phyloP scores from a whole-genome alignment of 345 rosid genomes.

The Syzygium oleosum region DNA sequence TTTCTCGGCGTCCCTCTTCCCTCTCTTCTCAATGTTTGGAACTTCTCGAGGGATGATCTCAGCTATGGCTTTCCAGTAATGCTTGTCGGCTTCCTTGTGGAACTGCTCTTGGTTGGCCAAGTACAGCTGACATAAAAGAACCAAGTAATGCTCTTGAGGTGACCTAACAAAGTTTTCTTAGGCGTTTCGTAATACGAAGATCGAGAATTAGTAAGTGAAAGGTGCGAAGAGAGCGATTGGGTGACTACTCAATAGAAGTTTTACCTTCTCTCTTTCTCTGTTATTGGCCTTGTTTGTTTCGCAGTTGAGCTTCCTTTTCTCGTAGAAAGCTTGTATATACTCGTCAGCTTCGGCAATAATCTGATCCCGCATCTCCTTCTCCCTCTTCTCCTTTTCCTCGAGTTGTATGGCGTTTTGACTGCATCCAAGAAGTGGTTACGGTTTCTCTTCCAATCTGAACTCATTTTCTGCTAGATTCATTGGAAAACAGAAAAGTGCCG shows the following conservation, averaged over 20 bases:
- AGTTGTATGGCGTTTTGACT: conserved; percentile 80
- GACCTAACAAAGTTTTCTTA: not conserved
- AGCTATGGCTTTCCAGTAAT: conserved; percentile 93
- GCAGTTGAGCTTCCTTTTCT: conserved; percentile 59
- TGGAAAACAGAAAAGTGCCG: not conserved
- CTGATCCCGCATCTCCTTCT: conserved; percentile 88
- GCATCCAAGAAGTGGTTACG: not conserved
- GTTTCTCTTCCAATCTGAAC: not conserved
- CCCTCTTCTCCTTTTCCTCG: conserved; percentile 91
- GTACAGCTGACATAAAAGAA: conserved; percentile 37
- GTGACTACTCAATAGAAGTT: not conserved
- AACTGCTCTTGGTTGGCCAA: conserved; percentile 89
- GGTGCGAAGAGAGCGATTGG: not conserved
- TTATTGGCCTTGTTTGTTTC: conserved; percentile 72
- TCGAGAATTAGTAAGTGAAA: not conserved
- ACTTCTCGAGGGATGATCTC: conserved; percentile 90
- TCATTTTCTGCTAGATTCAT: not conserved
- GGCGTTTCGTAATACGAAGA: not conserved
- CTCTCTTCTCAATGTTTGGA: conserved; percentile 79
- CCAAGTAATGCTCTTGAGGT: not conserved
- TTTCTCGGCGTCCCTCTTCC: conserved; percentile 67
- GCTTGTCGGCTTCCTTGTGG: conserved; percentile 80
- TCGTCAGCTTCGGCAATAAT: conserved; percentile 86
- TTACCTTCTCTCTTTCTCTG: conserved; percentile 90
- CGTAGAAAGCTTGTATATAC: conserved; percentile 64